Evolutionary conservation across 176 grass and related monocot genomes (phyloP).

Genomic region (Bromus sterilis): DNA sequence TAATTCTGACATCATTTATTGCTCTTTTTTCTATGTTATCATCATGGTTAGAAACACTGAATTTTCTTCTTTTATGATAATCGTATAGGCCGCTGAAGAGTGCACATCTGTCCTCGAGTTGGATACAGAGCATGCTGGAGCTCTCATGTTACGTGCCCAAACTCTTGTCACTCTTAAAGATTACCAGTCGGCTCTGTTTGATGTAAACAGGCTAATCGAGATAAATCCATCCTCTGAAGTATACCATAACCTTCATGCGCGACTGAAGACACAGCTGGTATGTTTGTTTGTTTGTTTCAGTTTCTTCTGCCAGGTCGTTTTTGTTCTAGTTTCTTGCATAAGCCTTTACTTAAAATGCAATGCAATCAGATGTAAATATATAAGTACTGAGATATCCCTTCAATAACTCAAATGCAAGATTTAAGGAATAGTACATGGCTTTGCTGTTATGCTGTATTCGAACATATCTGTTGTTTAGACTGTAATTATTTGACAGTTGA

Average conservation of each 20-base stretch:
- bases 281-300: slow-evolving; percentile 8
- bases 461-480: not conserved
- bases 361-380: not conserved
- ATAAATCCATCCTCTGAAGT: slow-evolving; percentile 88
- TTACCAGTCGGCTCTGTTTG: slow-evolving; percentile 95
- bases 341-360: not conserved
- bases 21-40: not conserved
- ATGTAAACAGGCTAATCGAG: slow-evolving; percentile 82
- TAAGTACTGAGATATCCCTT: not conserved
- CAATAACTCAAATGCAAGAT: not conserved
- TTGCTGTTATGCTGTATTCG: not conserved
- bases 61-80: slow-evolving; percentile 6
- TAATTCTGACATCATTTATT: not conserved
- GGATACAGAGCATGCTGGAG: slow-evolving; percentile 78
- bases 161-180: slow-evolving; percentile 89
- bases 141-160: slow-evolving; percentile 91
- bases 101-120: slow-evolving; percentile 96
- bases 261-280: slow-evolving; percentile 94
- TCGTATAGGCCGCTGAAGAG: slow-evolving; percentile 75
- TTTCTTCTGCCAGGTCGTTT: too few species aligned
- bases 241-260: slow-evolving; percentile 68
- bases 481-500: not conserved
- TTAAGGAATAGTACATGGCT: not conserved
- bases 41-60: not conserved
- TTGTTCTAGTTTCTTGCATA: not conserved